phyloP scores from a whole-genome alignment of 345 rosid genomes.

The Psidium guajava region DNA sequence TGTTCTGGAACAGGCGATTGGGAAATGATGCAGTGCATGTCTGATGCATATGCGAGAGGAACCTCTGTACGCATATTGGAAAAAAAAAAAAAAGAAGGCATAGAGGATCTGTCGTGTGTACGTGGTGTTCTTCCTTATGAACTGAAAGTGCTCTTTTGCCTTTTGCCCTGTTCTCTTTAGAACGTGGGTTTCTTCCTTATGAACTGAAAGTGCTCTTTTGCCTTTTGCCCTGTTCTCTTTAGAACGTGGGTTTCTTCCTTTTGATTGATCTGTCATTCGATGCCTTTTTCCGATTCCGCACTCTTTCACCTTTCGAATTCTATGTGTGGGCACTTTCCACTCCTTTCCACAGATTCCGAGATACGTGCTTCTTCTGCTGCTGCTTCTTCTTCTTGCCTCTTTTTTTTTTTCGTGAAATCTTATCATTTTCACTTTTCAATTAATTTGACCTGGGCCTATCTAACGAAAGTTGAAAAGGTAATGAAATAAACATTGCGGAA shows the following conservation, averaged over 20 bases:
- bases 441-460: neutral
- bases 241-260: neutral
- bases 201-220: neutral
- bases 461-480: neutral
- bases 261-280: neutral
- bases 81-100: neutral
- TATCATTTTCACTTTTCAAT: neutral
- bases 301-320: neutral
- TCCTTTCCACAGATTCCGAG: neutral
- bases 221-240: neutral
- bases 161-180: neutral
- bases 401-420: neutral
- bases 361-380: neutral
- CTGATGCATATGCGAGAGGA: neutral
- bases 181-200: neutral
- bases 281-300: neutral
- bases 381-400: neutral
- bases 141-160: neutral
- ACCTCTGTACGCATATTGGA: neutral
- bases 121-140: neutral
- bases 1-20: neutral
- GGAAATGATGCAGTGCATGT: neutral
- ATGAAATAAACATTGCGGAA: neutral
- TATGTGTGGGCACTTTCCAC: neutral
- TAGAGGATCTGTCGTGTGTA: neutral